A percentile compares a stretch with the other conserved stretches of the same genome.
Conservation (phyloP, 192 early-diverging fungal genomes). For the Endogone sp. region DNA sequence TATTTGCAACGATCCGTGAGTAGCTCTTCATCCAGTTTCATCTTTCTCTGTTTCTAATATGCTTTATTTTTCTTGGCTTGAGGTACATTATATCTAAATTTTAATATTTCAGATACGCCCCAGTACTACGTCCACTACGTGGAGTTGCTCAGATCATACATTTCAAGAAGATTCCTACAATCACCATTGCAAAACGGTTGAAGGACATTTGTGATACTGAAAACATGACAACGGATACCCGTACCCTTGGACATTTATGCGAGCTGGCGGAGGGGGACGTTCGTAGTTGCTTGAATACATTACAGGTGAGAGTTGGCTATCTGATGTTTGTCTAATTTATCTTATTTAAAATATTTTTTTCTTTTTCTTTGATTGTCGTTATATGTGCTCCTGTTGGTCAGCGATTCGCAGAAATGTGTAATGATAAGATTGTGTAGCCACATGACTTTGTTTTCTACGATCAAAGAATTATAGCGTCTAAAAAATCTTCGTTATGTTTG, state of each 20-base stretch:
- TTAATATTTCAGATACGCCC: conserved; percentile 61
- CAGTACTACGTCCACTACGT: conserved; percentile 81
- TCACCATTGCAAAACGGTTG: conserved; percentile 69
- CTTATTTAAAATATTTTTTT: conserved; percentile 11
- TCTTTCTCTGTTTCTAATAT: background rate
- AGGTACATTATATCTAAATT: background rate
- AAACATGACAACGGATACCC: conserved; percentile 66
- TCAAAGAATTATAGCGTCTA: too few species aligned
- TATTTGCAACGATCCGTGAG: conserved; percentile 94
- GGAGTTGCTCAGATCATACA: conserved; percentile 68
- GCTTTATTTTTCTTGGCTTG: too few species aligned
- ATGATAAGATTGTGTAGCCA: too few species aligned
- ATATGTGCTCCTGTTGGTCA: conserved; percentile 3
- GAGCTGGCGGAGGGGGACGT: conserved; percentile 85
- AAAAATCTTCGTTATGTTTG: too few species aligned
- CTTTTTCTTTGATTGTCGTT: too few species aligned
- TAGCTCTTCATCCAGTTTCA: conserved; percentile 5
- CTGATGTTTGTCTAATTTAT: conserved; percentile 10
- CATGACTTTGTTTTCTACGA: too few species aligned
- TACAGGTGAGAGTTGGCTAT: conserved; percentile 65
- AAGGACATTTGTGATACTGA: conserved; percentile 78
- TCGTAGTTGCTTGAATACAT: conserved; percentile 80
- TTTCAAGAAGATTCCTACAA: conserved; percentile 62
- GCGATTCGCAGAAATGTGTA: too few species aligned
- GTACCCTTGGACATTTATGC: conserved; percentile 69